Evolutionary conservation across 2,329 filamentous ascomycete species (phyloP), one percentile per base, ranked within the genome.

Genomic region (Alternaria sp.): DNA sequence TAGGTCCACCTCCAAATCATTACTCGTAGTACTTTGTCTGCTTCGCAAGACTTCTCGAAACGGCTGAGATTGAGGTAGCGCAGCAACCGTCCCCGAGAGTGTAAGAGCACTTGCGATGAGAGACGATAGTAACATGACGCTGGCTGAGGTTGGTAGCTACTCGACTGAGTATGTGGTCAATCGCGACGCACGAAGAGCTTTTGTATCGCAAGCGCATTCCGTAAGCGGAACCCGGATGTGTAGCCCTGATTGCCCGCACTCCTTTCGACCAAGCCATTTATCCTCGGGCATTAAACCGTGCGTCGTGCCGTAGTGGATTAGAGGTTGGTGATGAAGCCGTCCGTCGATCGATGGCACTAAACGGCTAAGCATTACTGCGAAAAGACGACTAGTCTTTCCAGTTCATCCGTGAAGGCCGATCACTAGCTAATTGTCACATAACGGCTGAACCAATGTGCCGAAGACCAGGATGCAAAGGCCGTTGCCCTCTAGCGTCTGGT

Each of bases 1-100:
- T 5, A 74, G 67, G 51, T 75, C 73, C 8, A 73, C 71, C 21
- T 51, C 32, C 2, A 59, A 36, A 15, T 6, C 9, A 45, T 52
- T 43, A 17, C 17, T 40, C 17, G n/a, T 17, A 1, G 36, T 51
- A 40, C 25, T 45, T 4, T 58, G 56, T 30, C 56, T 43, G 12
- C 43, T 30, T 11, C 23, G 17, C 17, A 51, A 51, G 21, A 44
- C 30, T 23, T 58, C 30, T 15, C 32, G 25, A 28, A 58, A 58
- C 21, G 56, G 56, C 17, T 52, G 23, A 10, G 56, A 17, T 28
- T 52, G 56, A 6, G 56, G 56, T 4, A 44, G 13, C n/a, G 46
- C 56, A 11, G 44, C n/a, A 25, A 36, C 55, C 1, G 30, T 10
- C 2, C 28, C 6, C 12, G 44, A 40, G 1, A 57, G 3, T 2